Conservation (phyloP, 345 rosid genomes). For the Melaleuca alternifolia region DNA sequence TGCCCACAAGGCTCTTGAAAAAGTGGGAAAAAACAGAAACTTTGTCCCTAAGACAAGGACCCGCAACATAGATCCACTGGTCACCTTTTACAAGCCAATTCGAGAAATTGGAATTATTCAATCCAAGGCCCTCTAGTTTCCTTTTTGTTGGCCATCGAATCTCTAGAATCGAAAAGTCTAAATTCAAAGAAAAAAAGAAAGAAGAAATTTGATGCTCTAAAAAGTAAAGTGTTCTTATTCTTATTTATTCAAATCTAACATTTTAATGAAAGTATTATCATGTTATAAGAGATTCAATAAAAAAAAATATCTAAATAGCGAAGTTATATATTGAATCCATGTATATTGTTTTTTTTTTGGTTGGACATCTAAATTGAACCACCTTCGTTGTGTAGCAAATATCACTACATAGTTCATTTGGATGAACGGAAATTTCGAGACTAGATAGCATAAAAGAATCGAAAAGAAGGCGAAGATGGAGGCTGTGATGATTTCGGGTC, state of each 20-base stretch:
- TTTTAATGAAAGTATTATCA: not conserved
- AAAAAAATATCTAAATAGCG: not conserved
- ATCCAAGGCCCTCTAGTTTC: not conserved
- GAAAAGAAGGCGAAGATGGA: not conserved
- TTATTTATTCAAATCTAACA: not conserved
- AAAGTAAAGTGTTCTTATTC: not conserved
- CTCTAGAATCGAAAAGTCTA: not conserved
- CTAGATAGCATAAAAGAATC: not conserved
- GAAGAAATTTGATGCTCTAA: not conserved
- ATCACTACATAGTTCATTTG: not conserved
- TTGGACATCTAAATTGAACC: not conserved
- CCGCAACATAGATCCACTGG: not conserved
- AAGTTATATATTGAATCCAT: not conserved
- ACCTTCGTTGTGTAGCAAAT: accelerated
- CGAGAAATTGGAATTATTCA: not conserved
- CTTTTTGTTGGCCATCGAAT: not conserved
- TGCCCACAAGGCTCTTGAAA: not conserved
- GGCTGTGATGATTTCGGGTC: not conserved
- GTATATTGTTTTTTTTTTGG: accelerated
- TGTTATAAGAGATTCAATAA: no score
- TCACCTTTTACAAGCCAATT: not conserved
- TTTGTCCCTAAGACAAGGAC: not conserved
- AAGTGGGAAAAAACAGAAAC: not conserved
- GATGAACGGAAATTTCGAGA: not conserved
- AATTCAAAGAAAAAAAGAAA: no score